Base-by-base conservation (phyloP, 192 early-diverging fungal species). In the Coemansia sp. region DNA sequence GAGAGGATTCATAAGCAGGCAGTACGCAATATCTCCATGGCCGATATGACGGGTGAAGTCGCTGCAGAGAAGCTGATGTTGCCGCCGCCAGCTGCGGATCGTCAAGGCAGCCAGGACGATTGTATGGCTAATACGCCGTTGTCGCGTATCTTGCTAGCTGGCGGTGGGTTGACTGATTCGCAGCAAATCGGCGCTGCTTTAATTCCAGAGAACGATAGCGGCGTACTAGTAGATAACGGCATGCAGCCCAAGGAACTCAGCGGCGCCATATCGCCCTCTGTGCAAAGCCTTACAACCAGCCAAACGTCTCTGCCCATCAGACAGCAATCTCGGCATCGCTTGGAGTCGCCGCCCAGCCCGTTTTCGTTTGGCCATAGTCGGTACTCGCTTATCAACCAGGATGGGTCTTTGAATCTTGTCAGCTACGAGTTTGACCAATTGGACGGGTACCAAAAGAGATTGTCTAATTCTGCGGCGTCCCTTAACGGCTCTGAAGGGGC, bases 361-460 rank as follows among this genome's bases (percentile, higher is more conserved):
- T 83, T 83, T 48, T 78, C 76, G 40, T 83, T 83, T 45, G 71
- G 66, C 39, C 80, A 83, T 60, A 83, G 80, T 56, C 69, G 80
- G 9, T 83, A 69, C 72, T 83, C 80, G 51, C 64, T 83, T 51
- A 67, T 83, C 72, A 83, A 83, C 67, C 72, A 74, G 53, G 80
- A 83, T 59, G 80, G 80, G 9, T 83, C 76, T 12, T 61, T 83
- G 40, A 83, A 83, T 53, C 69, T 83, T 17, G 61, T 65, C 13
- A 83, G 59, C 60, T 78, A 64, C 53, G 72, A 83, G 50, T 83
- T 83, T 46, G 76, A 75, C 22, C 75, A 83, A 64, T 64, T 83
- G 11, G 80, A 83, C 19, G 70, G 75, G 10, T 83, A 83, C 72
- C 80, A 78, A 61, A 70, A 77, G 64, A 72, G 65, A 0, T 64